Evolutionary conservation across 2,329 filamentous ascomycete species (phyloP).

Genomic region (Teratosphaeria destructans): DNA sequence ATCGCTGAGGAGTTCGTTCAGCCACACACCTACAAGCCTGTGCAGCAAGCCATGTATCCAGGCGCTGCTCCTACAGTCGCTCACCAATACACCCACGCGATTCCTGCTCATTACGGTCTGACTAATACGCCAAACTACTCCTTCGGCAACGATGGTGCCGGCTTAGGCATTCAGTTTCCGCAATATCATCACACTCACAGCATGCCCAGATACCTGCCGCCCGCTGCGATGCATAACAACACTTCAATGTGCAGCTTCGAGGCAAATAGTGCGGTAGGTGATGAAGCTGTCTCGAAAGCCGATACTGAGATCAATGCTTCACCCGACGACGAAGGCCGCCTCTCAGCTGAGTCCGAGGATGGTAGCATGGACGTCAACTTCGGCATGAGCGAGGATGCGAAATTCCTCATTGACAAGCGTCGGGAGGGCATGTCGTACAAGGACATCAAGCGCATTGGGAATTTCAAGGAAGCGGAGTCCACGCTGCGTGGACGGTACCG

Average conservation of each 20-base stretch:
- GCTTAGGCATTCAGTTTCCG: not conserved
- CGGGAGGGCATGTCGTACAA: conserved; percentile 51
- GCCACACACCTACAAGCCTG: not conserved
- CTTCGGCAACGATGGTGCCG: not conserved
- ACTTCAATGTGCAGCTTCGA: not conserved
- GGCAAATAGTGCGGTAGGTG: not conserved
- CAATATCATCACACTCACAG: not conserved
- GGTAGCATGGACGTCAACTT: not conserved
- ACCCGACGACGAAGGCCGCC: not conserved
- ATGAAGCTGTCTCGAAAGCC: not conserved
- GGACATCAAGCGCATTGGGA: conserved; percentile 47
- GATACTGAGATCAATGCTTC: not conserved
- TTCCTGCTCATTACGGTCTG: not conserved
- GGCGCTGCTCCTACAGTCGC: not conserved
- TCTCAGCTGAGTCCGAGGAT: not conserved
- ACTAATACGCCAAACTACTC: not conserved
- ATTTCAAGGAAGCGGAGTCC: conserved; percentile 56
- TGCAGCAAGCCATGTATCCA: not conserved
- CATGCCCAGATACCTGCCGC: not conserved
- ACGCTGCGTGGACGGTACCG: conserved; percentile 61
- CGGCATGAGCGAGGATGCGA: not conserved
- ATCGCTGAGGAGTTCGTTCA: not conserved
- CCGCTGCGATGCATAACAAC: not conserved
- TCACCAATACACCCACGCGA: not conserved
- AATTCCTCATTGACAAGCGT: conserved; percentile 43